phyloP scores from a whole-genome alignment of 139 green algal species.

The Chlorokybus atmophyticus region DNA sequence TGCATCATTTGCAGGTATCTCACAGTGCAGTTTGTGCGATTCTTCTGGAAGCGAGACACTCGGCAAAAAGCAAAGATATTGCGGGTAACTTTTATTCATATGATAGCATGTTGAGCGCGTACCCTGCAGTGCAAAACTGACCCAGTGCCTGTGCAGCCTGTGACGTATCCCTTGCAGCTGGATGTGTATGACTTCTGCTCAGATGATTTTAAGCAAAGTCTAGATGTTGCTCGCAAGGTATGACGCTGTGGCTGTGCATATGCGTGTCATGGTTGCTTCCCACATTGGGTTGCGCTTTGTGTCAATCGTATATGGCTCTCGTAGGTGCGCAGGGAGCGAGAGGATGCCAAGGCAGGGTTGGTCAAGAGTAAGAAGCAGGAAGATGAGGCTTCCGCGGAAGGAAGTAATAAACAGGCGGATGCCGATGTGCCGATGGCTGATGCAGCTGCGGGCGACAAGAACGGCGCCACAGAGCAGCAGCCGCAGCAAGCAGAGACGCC shows the following conservation, averaged over 20 bases:
- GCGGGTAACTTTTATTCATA: constrained; percentile 28
- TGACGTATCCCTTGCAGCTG: constrained; percentile 70
- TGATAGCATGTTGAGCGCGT: too few relatives aligned
- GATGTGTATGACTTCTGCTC: constrained; percentile 90
- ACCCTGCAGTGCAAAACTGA: too few relatives aligned
- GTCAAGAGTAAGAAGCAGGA: constrained; percentile 13
- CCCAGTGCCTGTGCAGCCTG: constrained; percentile 40
- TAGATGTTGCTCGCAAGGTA: constrained; percentile 55
- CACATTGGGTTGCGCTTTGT: too few relatives aligned
- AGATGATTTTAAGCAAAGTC: constrained; percentile 55
- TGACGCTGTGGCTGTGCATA: too few relatives aligned
- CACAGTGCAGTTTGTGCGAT: constrained; percentile 88
- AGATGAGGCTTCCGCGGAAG: neutral
- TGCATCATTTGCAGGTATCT: constrained; percentile 59
- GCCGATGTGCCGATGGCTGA: constrained; percentile 4
- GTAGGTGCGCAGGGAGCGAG: constrained; percentile 15
- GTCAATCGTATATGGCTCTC: constrained; percentile 17
- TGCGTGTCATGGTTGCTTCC: too few relatives aligned
- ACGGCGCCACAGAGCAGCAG: constrained; percentile 1
- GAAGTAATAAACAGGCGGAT: neutral
- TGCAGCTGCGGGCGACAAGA: neutral
- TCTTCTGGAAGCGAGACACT: constrained; percentile 78
- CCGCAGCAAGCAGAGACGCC: neutral
- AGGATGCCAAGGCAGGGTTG: constrained; percentile 30
- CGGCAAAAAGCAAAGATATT: constrained; percentile 96